Base-by-base conservation (phyloP, 2,329 filamentous ascomycete species). In the Sordariomycetes sp. region DNA sequence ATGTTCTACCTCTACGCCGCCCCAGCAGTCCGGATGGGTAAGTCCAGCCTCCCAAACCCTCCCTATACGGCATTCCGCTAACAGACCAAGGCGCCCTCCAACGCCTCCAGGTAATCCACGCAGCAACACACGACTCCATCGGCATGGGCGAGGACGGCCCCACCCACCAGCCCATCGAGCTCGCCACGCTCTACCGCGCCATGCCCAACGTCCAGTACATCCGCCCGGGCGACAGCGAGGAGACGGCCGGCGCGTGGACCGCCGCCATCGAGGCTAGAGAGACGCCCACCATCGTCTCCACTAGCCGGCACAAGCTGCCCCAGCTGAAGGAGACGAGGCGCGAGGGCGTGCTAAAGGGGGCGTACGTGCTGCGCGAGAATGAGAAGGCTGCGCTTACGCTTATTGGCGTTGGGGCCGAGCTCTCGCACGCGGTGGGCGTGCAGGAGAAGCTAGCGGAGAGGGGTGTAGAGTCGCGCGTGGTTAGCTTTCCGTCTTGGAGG, bases 1-100 rank as follows among this genome's bases (percentile, higher is more conserved):
- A 99, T 97, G 88, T 99, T 99, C 76, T 91, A 97, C 66, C 97
- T 93, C 28, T 99, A 99, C 74, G 93, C 90, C 66, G 91, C 94
- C 64, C 94, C 94, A 76, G 88, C 94, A 68, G 88, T 97, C 71
- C 93, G 94, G 77, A 86, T 99, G 61, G 96, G 92, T 83, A 84
- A 71, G 85, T 85, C 79, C 16, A 85, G 85, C 67, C 84, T 84
- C 62, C 69, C 79, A 5, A 74, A 72, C 59, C 63, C 62, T 11
- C 56, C 54, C 14, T 46, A 12, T 14, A 4, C 20, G 1, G 20
- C 22, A 24, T 14, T 24, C 2, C 46, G 7, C 46, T 50, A 14
- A 50, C 46, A 8, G 20, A 20, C 18, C 2, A 20, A 50, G 46
- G 46, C 43, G 86, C 94, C 48, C 84, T 99, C 66, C 96, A 92